These are phyloP conservation scores for Megacollybia platyphylla DNA, from an alignment of 1,284 basidiomycete genomes.

Conservation along the genomic window DNA sequence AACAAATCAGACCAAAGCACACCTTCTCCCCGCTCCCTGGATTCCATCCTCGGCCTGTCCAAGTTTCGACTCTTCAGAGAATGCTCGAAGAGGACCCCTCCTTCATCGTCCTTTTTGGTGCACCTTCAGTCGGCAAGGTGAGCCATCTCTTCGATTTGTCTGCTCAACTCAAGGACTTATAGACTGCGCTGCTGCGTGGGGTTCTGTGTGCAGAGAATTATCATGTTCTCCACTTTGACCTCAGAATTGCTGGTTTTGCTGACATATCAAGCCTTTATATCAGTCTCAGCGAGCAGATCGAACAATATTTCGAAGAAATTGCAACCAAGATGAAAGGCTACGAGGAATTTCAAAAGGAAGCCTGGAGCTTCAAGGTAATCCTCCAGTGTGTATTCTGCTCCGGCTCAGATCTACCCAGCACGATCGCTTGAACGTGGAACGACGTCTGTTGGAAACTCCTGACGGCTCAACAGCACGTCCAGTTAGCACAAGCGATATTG, in stretches of 20 bases:
- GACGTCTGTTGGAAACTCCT: constrained; percentile 32
- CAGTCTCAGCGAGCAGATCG: constrained; percentile 69
- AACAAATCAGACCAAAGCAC: constrained; percentile 60
- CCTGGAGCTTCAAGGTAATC: constrained; percentile 63
- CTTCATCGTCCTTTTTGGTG: constrained; percentile 72
- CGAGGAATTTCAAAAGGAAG: constrained; percentile 60
- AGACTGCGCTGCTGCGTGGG: constrained; percentile 70
- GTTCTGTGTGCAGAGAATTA: constrained; percentile 54
- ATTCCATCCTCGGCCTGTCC: constrained; percentile 57
- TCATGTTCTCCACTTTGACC: constrained; percentile 73
- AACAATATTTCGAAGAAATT: constrained; percentile 62
- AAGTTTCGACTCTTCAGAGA: constrained; percentile 50
- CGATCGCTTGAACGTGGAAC: constrained; percentile 60
- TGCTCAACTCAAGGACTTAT: constrained; percentile 1
- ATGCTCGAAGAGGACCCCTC: constrained; percentile 57
- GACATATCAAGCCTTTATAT: constrained; percentile 65
- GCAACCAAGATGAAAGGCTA: constrained; percentile 51
- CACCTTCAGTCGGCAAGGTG: constrained; percentile 73
- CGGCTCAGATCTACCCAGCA: constrained; percentile 28
- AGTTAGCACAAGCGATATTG: constrained; percentile 67
- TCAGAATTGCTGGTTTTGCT: constrained; percentile 74
- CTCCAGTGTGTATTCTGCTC: not conserved
- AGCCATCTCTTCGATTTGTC: constrained; percentile 2
- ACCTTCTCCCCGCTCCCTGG: constrained; percentile 66
- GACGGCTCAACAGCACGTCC: constrained; percentile 20